Conservation (phyloP, 257 asterid species). For the Solanum neorickii region DNA sequence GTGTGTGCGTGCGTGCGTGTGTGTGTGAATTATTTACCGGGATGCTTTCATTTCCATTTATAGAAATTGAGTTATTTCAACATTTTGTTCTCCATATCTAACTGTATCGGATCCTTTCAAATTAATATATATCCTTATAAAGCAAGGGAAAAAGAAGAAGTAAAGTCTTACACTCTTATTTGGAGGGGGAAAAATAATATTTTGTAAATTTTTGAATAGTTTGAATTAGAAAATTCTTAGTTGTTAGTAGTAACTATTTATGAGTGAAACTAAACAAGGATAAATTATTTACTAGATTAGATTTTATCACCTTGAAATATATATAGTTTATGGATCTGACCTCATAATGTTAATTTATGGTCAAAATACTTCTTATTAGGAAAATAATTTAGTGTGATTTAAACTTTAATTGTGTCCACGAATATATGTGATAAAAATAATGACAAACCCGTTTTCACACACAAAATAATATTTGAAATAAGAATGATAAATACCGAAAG, state of each 20-base stretch:
- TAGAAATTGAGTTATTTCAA: neutral
- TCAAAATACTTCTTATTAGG: no score
- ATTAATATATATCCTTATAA: neutral
- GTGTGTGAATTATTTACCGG: no score
- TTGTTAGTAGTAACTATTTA: neutral
- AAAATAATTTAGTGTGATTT: neutral
- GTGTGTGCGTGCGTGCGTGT: no score
- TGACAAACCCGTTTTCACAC: no score
- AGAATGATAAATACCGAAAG: neutral
- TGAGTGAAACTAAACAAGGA: neutral
- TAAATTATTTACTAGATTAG: neutral
- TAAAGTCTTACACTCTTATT: neutral
- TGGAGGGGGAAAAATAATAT: neutral
- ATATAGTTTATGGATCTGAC: neutral
- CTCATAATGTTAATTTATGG: neutral
- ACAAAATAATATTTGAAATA: neutral
- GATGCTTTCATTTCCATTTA: neutral
- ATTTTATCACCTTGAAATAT: neutral
- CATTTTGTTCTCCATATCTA: neutral
- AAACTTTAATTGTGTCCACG: no score
- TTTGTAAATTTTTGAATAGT: neutral
- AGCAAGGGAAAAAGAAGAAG: no score
- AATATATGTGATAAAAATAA: no score
- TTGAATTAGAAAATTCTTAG: no score
- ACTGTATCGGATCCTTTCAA: neutral